A percentile compares a stretch with the other conserved stretches of the same genome.
Conservation (phyloP, 2,329 filamentous ascomycete species). For the Diaporthe helianthi region DNA sequence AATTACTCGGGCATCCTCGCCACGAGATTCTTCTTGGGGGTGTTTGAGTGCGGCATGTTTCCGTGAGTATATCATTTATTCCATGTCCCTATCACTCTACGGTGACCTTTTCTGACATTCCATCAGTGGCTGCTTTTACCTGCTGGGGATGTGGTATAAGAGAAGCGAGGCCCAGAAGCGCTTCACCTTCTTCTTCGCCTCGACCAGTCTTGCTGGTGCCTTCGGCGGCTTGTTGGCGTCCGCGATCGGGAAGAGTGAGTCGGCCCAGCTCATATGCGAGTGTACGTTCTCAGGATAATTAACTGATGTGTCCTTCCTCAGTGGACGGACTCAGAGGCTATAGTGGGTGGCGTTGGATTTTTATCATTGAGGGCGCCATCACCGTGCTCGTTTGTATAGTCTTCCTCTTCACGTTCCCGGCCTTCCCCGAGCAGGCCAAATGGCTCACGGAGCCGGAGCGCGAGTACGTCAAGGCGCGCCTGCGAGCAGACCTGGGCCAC, state of each 20-base stretch:
- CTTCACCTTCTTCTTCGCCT: conserved; percentile 93
- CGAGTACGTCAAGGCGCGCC: conserved; percentile 68
- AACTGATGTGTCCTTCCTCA: conserved; percentile 25
- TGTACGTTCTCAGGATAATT: not conserved
- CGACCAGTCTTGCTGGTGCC: conserved; percentile 78
- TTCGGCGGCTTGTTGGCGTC: conserved; percentile 87
- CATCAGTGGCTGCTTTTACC: conserved; percentile 56
- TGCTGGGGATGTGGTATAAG: conserved; percentile 90
- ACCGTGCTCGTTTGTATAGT: conserved; percentile 67
- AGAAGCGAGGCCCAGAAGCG: conserved; percentile 87
- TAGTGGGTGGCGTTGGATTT: conserved; percentile 81
- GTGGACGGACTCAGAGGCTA: conserved; percentile 75
- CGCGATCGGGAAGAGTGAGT: conserved; percentile 78
- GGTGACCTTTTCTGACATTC: not conserved
- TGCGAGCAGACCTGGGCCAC: conserved; percentile 72
- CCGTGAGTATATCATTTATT: conserved; percentile 73
- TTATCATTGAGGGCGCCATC: conserved; percentile 76
- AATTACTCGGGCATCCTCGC: conserved; percentile 80
- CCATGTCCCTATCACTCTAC: conserved; percentile 62
- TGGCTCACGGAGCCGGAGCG: conserved; percentile 78
- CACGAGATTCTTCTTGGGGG: conserved; percentile 84
- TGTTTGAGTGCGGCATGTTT: conserved; percentile 79
- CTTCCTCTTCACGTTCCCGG: conserved; percentile 74
- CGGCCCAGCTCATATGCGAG: not conserved
- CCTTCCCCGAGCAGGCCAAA: conserved; percentile 76